These are phyloP conservation scores for Annulohypoxylon truncatum DNA, from an alignment of 2,329 filamentous ascomycete genomes.

Conservation along the genomic window DNA sequence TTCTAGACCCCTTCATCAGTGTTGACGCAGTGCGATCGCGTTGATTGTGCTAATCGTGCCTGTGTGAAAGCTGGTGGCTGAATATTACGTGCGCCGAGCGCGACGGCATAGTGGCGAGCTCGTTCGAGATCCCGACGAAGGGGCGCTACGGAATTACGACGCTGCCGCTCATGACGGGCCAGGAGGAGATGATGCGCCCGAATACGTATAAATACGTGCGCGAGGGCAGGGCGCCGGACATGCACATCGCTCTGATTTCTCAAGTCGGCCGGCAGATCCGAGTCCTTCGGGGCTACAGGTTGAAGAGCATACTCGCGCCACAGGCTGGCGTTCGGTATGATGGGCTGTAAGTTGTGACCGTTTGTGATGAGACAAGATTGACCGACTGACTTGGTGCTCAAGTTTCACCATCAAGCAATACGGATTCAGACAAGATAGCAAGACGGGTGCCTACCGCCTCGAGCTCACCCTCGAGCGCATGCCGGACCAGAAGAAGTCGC, in stretches of 20 bases:
- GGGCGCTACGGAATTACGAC: conserved; percentile 59
- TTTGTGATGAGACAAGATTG: background rate
- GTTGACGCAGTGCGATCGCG: background rate
- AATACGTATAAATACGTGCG: conserved; percentile 58
- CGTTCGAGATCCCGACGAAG: conserved; percentile 58
- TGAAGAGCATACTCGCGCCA: conserved; percentile 65
- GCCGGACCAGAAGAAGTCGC: conserved; percentile 56
- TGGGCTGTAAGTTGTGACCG: conserved; percentile 62
- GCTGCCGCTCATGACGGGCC: conserved; percentile 64
- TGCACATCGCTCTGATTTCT: conserved; percentile 61
- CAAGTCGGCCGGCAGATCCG: conserved; percentile 63
- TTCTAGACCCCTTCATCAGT: background rate
- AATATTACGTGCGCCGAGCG: conserved; percentile 66
- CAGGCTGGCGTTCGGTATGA: conserved; percentile 66
- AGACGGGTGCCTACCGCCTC: conserved; percentile 57
- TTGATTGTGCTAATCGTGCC: too few relatives aligned
- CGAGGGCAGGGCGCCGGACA: conserved; percentile 57
- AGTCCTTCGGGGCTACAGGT: conserved; percentile 62
- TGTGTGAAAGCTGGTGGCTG: conserved; percentile 71
- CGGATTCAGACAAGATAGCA: conserved; percentile 56
- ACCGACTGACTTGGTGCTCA: conserved; percentile 3
- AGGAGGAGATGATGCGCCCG: conserved; percentile 57
- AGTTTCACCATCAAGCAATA: conserved; percentile 65
- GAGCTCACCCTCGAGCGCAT: conserved; percentile 61
- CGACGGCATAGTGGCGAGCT: conserved; percentile 64